Evolutionary conservation across 495 filamentous ascomycete species (phyloP).

Genomic region (Aspergillus coremiiformis): DNA sequence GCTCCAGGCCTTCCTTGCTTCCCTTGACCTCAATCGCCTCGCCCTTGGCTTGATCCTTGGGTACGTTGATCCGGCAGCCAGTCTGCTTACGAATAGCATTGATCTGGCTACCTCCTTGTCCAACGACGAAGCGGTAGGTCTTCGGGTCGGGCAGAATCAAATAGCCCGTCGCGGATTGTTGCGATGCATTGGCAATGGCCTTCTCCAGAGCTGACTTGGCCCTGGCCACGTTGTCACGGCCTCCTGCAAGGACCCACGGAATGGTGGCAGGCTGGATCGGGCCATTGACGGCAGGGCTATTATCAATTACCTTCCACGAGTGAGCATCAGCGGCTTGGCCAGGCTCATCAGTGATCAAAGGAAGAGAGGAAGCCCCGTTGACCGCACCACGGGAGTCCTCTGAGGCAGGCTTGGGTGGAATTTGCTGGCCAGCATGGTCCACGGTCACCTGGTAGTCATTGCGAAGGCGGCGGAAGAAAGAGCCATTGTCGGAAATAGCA

Average conservation of each 20-base stretch:
- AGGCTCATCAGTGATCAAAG: constrained; percentile 82
- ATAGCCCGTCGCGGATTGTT: constrained; percentile 71
- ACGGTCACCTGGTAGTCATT: constrained; percentile 80
- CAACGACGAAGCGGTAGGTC: constrained; percentile 85
- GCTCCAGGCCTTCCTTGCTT: constrained; percentile 68
- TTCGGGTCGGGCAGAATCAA: constrained; percentile 82
- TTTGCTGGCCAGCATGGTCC: constrained; percentile 72
- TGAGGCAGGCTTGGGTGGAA: constrained; percentile 56
- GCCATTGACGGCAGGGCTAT: constrained; percentile 29
- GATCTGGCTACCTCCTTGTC: constrained; percentile 81
- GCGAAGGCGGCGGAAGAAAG: constrained; percentile 80
- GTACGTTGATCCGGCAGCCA: constrained; percentile 85
- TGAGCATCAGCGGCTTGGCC: constrained; percentile 52
- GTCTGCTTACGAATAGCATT: constrained; percentile 88
- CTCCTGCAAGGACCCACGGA: constrained; percentile 84
- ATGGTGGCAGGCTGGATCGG: constrained; percentile 61
- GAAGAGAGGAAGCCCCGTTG: constrained; percentile 53
- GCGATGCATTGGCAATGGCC: constrained; percentile 63
- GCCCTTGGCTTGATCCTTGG: constrained; percentile 63
- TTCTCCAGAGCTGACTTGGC: constrained; percentile 64
- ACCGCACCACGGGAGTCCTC: constrained; percentile 31
- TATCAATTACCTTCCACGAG: constrained; percentile 73
- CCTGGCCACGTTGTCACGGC: constrained; percentile 64
- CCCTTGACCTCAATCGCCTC: constrained; percentile 89
- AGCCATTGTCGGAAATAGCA: constrained; percentile 75